Evolutionary conservation across 148 eudicot species (phyloP), one percentile per base, ranked within the genome.

Genomic region (Chenopodium berlandieri): DNA sequence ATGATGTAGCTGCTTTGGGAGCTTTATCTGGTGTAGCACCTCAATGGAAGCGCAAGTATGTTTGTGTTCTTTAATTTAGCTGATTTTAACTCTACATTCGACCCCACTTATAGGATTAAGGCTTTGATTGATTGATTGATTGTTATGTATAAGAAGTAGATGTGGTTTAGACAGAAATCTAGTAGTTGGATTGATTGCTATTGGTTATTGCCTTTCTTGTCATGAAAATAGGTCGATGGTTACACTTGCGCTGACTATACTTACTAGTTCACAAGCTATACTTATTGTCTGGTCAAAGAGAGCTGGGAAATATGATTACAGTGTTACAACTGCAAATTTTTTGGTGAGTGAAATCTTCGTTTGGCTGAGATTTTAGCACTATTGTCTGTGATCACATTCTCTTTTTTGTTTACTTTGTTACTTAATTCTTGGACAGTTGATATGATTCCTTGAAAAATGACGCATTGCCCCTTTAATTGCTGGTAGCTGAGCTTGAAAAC

Each of bases 281-380:
- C 94, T 96, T 58, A 96, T 96, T 80, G 97, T 94, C 65, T 96
- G 99, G 99, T 96, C 99, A 17, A 96, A 96, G 88, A 87, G 99
- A 89, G 99, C 99, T 78, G 99, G 99, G 76, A 96, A 91, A 77
- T 96, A 94, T 62, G 99, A 96, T 83, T 96, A 96, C 82, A 92
- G 98, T 83, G 99, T 96, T 62, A 96, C 99, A 1, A 96, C 99
- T 63, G 99, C 98, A 23, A 96, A 96, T 86, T 96, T 96, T 82
- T 81, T 92, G 99, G 99, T 96, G 86, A 94, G 91, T 16, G 44
- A 50, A 52, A 56, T 44, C 14, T 66, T 9, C 25, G 22, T 80
- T 22, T 20, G 31, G 0, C 10, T 71, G 31, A 19, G 62, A 4
- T 50, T 48, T 19, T 30, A 4, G 72, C 19, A 30, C 40, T 4